Base-by-base conservation (phyloP, 768 basidiomycete genomes). In the Pleurotus giganteus region DNA sequence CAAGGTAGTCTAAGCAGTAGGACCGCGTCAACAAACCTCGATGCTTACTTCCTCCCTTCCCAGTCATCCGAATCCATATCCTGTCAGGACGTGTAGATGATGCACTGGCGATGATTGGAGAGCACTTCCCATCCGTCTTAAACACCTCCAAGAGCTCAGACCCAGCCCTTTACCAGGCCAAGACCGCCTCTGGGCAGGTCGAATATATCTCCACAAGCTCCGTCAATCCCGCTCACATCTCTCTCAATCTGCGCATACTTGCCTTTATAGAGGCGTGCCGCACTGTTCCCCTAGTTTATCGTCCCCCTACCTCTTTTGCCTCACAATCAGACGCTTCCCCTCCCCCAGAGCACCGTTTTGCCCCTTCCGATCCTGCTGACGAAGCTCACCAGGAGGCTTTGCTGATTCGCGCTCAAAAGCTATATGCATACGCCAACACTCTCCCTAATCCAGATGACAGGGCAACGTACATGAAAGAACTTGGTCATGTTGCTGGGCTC, bases 231-330 rank as follows among this genome's bases (percentile, higher is more conserved):
- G 68, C 74, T 1, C 91, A 94, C 61, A 77, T 96, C 50, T 74
- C 76, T 15, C 79, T 98, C 57, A 94, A 97, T 65, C 84, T 98
- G 34, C 88, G 87, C 47, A 90, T 97, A 45, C 85, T 89, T 37
- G 82, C 83, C 1, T 98, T 97, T 72, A 85, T 91, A 63, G 95
- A 98, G 69, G 80, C 86, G 19, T 85, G 91, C 59, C 84, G 93
- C 26, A 88, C 88, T 2, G 66, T 80, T 11, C 88, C 90, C 3
- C 75, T 91, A 15, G 70, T 71, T 2, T 79, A 78, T 61, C 67
- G 68, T 32, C 59, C 71, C 37, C 59, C 56, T 19, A 58, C 61
- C 15, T 52, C 50, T 23, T 54, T 57, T 44, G 13, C 27, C 42
- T 45, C 56, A n/a, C 36, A 45, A 32, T 44, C 59, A 54, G 47